Evolutionary conservation across 805 yeast species (phyloP).

Genomic region (Cyberlindnera amylophila): DNA sequence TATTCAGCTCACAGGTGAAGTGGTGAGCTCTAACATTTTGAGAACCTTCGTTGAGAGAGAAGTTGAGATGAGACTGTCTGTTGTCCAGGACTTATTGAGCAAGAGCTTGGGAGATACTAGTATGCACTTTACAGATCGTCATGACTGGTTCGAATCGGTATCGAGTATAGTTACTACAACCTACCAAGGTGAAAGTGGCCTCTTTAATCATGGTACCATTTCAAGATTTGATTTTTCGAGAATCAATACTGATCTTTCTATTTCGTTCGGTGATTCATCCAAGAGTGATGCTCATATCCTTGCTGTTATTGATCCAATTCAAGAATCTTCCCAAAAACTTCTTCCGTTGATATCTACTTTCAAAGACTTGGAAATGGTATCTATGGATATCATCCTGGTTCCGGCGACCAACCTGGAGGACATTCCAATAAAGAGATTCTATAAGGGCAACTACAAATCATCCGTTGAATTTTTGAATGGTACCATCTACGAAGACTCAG

Average conservation of each 20-base stretch:
- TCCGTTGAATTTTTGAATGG: conserved; percentile 30
- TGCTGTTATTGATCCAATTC: conserved; percentile 67
- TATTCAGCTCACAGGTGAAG: conserved; percentile 33
- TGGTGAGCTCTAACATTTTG: conserved; percentile 29
- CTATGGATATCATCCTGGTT: conserved; percentile 49
- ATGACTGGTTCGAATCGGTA: conserved; percentile 46
- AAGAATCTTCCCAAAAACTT: conserved; percentile 63
- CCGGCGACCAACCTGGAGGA: conserved; percentile 47
- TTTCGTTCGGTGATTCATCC: conserved; percentile 23
- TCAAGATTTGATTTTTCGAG: conserved; percentile 45
- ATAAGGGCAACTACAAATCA: conserved; percentile 42
- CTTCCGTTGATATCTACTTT: conserved; percentile 45
- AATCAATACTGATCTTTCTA: conserved; percentile 22
- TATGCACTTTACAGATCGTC: conserved; percentile 4
- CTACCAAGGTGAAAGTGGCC: conserved; percentile 32
- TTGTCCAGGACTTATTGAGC: conserved; percentile 25
- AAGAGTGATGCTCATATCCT: conserved; percentile 49
- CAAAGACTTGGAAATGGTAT: conserved; percentile 44
- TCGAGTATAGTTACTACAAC: conserved; percentile 42
- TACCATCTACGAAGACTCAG: conserved; percentile 22
- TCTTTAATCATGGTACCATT: conserved; percentile 34
- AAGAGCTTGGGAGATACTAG: conserved; percentile 13
- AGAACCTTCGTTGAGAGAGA: conserved; percentile 45
- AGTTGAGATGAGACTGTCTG: conserved; percentile 39
- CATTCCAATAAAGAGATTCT: conserved; percentile 55